Percentiles rank a stretch among this genome's conserved stretches.
phyloP scores from a whole-genome alignment of 2,329 filamentous ascomycete genomes.

The Acephala macrosclerotiorum region DNA sequence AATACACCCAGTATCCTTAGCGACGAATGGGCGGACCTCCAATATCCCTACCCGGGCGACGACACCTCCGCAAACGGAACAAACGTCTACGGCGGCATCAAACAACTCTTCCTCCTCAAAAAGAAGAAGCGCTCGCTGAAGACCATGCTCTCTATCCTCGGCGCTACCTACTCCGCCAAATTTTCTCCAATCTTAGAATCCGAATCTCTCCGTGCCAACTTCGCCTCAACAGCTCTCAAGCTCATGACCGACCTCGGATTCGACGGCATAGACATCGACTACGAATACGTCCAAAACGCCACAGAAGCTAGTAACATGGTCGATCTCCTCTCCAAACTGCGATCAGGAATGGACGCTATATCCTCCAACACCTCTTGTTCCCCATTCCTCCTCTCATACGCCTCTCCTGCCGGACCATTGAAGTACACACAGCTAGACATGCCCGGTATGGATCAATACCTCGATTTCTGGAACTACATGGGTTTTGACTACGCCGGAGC shows the following conservation, averaged over 20 bases:
- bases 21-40: conserved; percentile 71
- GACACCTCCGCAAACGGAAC: conserved; percentile 69
- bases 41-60: conserved; percentile 77
- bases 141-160: conserved; percentile 79
- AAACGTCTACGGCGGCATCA: conserved; percentile 81
- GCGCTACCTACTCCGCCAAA: conserved; percentile 82
- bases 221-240: conserved; percentile 23
- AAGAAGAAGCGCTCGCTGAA: conserved; percentile 79
- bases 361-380: conserved; percentile 51
- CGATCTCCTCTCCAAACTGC: conserved; percentile 46
- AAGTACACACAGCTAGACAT: conserved; percentile 58
- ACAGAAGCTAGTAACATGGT: conserved; percentile 36
- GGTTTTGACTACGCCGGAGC: conserved; percentile 68
- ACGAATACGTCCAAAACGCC: conserved; percentile 26
- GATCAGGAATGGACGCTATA: conserved; percentile 55
- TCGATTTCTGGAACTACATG: conserved; percentile 69
- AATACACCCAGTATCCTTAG: conserved; percentile 10
- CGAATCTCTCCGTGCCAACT: conserved; percentile 48
- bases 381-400: conserved; percentile 61
- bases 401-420: conserved; percentile 54
- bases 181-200: conserved; percentile 73
- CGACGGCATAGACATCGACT: conserved; percentile 35
- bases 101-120: conserved; percentile 80
- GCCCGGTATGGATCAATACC: conserved; percentile 51
- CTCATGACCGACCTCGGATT: conserved; percentile 30